Evolutionary conservation across 306 rosid species (phyloP).

Genomic region (Comarum palustre): DNA sequence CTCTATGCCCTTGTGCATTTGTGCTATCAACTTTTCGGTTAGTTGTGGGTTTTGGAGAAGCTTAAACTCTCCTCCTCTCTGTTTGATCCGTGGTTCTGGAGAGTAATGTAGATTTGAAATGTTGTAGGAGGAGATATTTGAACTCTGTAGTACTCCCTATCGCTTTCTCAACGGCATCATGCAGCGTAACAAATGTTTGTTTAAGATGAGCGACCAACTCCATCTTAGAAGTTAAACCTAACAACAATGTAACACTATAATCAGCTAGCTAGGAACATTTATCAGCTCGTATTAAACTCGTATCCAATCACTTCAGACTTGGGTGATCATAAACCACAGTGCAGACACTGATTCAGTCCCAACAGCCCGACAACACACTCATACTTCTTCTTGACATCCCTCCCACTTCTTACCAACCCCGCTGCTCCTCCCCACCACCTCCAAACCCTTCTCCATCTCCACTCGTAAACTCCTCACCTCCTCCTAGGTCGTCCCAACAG

Average conservation of each 20-base stretch:
- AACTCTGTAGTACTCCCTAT: background rate
- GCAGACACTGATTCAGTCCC: slow-evolving; percentile 1
- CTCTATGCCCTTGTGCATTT: background rate
- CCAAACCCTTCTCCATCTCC: background rate
- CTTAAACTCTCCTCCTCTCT: background rate
- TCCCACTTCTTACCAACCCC: background rate
- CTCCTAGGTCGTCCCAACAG: background rate
- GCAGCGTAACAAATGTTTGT: background rate
- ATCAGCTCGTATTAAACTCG: too few species aligned
- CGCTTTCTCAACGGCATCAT: background rate
- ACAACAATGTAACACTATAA: too few species aligned
- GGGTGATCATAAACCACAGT: too few species aligned
- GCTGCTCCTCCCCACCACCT: background rate
- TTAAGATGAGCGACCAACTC: background rate
- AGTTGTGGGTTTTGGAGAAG: background rate
- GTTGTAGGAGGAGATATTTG: background rate
- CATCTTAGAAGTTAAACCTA: too few species aligned
- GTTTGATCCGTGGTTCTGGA: background rate
- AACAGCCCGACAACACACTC: background rate
- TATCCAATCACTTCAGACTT: too few species aligned
- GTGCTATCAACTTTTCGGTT: background rate
- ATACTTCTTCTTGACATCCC: background rate
- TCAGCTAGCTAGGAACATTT: too few species aligned
- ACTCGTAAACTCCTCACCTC: background rate
- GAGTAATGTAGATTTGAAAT: background rate